Base-by-base conservation (phyloP, 176 grass and related monocot species). In the Dactylis glomerata region DNA sequence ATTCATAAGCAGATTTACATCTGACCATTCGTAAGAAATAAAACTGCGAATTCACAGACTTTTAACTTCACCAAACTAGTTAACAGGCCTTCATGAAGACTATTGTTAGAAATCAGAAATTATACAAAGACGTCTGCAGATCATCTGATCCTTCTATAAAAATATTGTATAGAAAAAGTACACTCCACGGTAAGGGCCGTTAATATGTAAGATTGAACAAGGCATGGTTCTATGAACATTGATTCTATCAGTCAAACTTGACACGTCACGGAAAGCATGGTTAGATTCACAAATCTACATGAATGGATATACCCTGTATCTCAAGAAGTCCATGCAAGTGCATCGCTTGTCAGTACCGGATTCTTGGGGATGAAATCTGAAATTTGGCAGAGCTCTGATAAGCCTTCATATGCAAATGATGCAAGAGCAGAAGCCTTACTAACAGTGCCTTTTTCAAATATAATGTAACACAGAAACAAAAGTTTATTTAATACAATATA, bases 311-410 rank as follows among this genome's bases (percentile, higher is more conserved):
- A 52, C 38, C 36, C 12, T 79, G 31, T 79, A 79, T 42, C 64
- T 79, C 52, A 41, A 40, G 67, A 33, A 37, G 46, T 55, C 58
- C 20, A 58, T 56, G 82, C 57, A 66, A 84, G 30, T 0, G 10
- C 27, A 0, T 45, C 34, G 55, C 68, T 54, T 23, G 31, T 26
- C 37, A 28, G 6, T 20, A 67, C n/a, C 3, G 8, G 73, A 66
- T 52, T 56, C 54, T 64, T 19, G 23, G 65, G 17, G 34, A 16
- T 20, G n/a, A 14, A n/a, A 54, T 84, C 75, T 88, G 67, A 88
- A 88, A 83, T 50, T 30, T 15, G 6, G 36, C 37, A 88, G 56
- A 33, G 6, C 27, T 34, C 12, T 1, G 37, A 58, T 73, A 42
- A 51, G 22, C 2, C 23, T 61, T 59, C 42, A 12, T 56, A 57